Evolutionary conservation across 768 basidiomycete species (phyloP), one percentile per base, ranked within the genome.

Genomic region (Rhodosporidiobolus sp.): DNA sequence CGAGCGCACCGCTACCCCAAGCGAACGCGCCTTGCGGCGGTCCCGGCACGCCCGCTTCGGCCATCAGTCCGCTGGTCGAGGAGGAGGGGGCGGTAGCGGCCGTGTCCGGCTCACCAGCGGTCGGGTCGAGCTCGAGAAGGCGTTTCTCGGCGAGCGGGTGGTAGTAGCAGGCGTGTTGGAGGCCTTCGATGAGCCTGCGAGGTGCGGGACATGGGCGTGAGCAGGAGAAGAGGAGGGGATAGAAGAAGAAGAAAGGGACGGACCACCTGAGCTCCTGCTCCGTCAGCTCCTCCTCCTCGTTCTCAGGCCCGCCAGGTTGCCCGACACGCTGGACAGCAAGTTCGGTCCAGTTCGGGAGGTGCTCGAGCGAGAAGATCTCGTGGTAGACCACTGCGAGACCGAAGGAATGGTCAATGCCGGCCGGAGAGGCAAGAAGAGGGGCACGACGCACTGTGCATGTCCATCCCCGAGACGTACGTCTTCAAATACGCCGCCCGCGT

Each of bases 221-320:
- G 52, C 1, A 9, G 12, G 19, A 20, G 24, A 0, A 20, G 1
- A 26, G 19, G 1, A 8, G 38, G 8, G 38, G 14, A 7, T n/a
- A 28, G 4, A 10, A 8, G 17, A 30, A 43, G 28, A 35, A n/a
- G 6, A 38, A 19, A 2, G 28, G 22, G n/a, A 30, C 52, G 30
- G 19, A 60, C 69, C 69, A 70, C 46, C 52, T n/a, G 22, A 71
- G 46, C 45, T 71, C 70, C 32, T 5, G 24, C 46, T 71, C 65
- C 19, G 30, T 49, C 3, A 67, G 45, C 49, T 71, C 64, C 20
- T 55, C 49, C 11, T 71, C 64, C 4, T 10, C 30, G 28, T 20
- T 30, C 32, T 24, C 10, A 0, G 70, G 70, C 1, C 70, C 70
- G 28, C 65, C 70, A 0, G 19, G 35, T 16, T 60, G 46, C 1